A percentile compares a stretch with the other conserved stretches of the same genome.
Conservation (phyloP, 2,329 filamentous ascomycete species). For the Aspergillus floridensis region DNA sequence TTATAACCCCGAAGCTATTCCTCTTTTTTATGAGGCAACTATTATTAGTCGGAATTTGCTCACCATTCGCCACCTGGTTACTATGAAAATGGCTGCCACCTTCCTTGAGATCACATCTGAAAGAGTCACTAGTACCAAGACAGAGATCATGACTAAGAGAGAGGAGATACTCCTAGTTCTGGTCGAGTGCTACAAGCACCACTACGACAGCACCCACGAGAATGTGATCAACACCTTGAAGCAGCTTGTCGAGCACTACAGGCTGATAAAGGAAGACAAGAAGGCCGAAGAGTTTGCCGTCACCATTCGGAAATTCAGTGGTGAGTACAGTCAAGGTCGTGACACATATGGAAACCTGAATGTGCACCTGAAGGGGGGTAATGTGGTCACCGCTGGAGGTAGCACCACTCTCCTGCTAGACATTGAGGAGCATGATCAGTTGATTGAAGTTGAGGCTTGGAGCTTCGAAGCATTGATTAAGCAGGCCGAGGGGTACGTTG, state of each 20-base stretch:
- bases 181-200: constrained; percentile 49
- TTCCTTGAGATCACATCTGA: constrained; percentile 48
- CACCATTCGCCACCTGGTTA: constrained; percentile 45
- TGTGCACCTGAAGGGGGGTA: constrained; percentile 35
- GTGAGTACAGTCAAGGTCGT: constrained; percentile 17
- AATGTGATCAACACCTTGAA: constrained; percentile 46
- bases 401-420: constrained; percentile 34
- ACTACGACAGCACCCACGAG: constrained; percentile 48
- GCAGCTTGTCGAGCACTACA: constrained; percentile 50
- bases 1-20: constrained; percentile 28
- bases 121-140: constrained; percentile 25
- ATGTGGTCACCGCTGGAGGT: constrained; percentile 10
- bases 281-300: constrained; percentile 42
- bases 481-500: constrained; percentile 39
- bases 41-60: constrained; percentile 40
- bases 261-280: constrained; percentile 48
- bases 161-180: constrained; percentile 49
- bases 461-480: constrained; percentile 40
- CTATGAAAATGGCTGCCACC: constrained; percentile 45
- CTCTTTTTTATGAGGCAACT: constrained; percentile 47
- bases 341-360: constrained; percentile 26
- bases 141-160: constrained; percentile 38
- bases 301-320: constrained; percentile 26
- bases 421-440: constrained; percentile 41
- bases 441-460: constrained; percentile 33